Base-by-base conservation (phyloP, 495 filamentous ascomycete genomes). In the Penicillium arizonense region DNA sequence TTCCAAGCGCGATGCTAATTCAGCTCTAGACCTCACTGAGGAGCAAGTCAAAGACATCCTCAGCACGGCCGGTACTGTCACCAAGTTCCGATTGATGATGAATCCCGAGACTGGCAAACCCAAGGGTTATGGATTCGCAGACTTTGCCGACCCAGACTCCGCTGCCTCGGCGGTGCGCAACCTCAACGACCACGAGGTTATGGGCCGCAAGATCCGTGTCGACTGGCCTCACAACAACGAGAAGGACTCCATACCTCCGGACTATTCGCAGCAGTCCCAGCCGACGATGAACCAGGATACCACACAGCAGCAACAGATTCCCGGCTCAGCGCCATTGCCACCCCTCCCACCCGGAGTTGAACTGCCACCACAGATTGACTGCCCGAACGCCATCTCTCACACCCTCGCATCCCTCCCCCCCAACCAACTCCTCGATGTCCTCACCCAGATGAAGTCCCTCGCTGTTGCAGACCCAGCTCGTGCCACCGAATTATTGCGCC, bases 41-140 rank as follows among this genome's bases (percentile, higher is more conserved):
- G 93, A 97, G 63, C 88, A 94, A 65, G 95, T 98, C 55, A 87
- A 84, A 55, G 87, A 96, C 52, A 92, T 94, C 50, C 92, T 97
- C 69, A 88, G 86, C 61, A 83, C 84, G 28, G 91, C 87, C 41
- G 94, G 94, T 11, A 86, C 88, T 47, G 93, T 97, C 1, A 72
- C 93, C n/a, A 91, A 87, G 62, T 97, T 98, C 69, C 85, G 94
- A 30, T 77, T 98, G 12, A 91, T 97, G 58, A 94, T 96, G 74
- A 96, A 98, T 72, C 87, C 88, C 8, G 93, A 97, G 58, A 97
- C 92, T 0, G 94, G 95, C 3, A 84, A 89, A 38, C 94, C 94
- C 0, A 97, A 97, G 68, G 94, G 94, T 11, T 98, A 96, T 63
- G 94, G 94, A 20, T 98, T 98, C 61, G 89, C 90, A 36, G 93